phyloP scores from a whole-genome alignment of 352 stramenopile species.

The Phytophthora brassicae region DNA sequence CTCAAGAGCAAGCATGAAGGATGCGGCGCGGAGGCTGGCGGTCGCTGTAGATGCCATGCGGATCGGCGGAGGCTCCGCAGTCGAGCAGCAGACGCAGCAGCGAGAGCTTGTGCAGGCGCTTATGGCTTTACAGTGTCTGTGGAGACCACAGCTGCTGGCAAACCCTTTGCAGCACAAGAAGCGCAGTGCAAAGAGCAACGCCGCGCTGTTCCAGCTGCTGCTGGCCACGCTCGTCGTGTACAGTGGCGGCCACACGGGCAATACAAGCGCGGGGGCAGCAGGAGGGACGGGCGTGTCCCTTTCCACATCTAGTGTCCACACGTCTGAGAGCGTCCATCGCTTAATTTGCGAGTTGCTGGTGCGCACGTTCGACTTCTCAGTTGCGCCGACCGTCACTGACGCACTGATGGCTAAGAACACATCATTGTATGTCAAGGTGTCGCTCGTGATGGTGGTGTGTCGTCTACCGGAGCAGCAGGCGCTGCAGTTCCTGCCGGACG shows the following conservation, averaged over 20 bases:
- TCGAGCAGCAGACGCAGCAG: conserved; percentile 40
- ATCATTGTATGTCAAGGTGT: conserved; percentile 68
- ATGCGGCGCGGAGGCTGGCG: conserved; percentile 43
- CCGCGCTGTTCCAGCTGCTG: conserved; percentile 63
- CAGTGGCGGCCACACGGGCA: conserved; percentile 48
- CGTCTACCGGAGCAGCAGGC: conserved; percentile 58
- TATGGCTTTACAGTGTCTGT: conserved; percentile 58
- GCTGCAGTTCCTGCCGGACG: conserved; percentile 66
- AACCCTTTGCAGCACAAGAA: conserved; percentile 16
- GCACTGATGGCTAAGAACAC: conserved; percentile 51
- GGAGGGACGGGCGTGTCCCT: conserved; percentile 53
- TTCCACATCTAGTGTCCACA: conserved; percentile 44
- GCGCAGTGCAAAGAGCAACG: conserved; percentile 34
- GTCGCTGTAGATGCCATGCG: conserved; percentile 55
- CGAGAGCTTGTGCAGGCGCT: conserved; percentile 58
- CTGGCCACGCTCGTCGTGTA: conserved; percentile 70
- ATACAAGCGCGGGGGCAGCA: conserved; percentile 21
- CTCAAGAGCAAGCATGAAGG: conserved; percentile 24
- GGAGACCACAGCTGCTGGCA: conserved; percentile 41
- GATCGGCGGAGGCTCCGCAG: conserved; percentile 22
- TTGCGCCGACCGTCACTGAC: conserved; percentile 57
- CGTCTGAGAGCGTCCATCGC: conserved; percentile 70
- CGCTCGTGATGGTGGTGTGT: conserved; percentile 70
- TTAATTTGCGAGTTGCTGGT: conserved; percentile 76
- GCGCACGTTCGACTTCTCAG: conserved; percentile 72